Evolutionary conservation across 768 basidiomycete genomes (phyloP).

Genomic region (Russula sp.): DNA sequence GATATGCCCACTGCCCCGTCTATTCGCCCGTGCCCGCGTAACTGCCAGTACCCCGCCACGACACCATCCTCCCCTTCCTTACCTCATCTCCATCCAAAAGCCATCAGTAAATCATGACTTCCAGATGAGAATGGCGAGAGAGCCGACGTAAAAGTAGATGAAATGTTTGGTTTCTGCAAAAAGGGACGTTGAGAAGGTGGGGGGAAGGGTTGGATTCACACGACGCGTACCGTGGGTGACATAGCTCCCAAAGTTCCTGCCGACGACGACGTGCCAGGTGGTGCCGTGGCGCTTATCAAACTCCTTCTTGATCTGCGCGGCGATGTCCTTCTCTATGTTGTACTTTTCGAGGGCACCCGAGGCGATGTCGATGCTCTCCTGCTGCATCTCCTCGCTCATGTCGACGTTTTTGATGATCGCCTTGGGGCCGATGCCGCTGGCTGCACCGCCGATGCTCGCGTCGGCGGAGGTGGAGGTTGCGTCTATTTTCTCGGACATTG

Average conservation of each 20-base stretch:
- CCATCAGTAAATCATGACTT: constrained; percentile 51
- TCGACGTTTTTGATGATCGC: constrained; percentile 96
- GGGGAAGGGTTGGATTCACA: background rate
- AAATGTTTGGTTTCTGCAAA: constrained; percentile 90
- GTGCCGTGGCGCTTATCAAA: constrained; percentile 88
- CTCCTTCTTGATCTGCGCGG: constrained; percentile 97
- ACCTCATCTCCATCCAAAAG: background rate
- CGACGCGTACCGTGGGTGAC: constrained; percentile 81
- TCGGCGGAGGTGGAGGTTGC: constrained; percentile 51
- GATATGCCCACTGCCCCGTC: constrained; percentile 5
- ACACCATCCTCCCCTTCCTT: background rate
- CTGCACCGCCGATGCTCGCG: constrained; percentile 33
- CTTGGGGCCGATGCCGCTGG: constrained; percentile 44
- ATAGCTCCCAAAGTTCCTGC: constrained; percentile 98
- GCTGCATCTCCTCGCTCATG: constrained; percentile 96
- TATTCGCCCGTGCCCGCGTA: constrained; percentile 1
- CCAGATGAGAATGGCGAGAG: constrained; percentile 91
- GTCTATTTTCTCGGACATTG: constrained; percentile 42
- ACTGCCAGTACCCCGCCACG: background rate
- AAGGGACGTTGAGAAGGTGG: background rate
- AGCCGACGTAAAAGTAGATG: constrained; percentile 96
- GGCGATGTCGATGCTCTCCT: constrained; percentile 86
- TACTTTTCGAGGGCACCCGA: constrained; percentile 81
- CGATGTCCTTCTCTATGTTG: constrained; percentile 97
- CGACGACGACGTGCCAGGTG: constrained; percentile 98